Evolutionary conservation across 371 early-diverging fungal genomes (phyloP), one percentile per base, ranked within the genome.

Genomic region (Rhizopus sp.): DNA sequence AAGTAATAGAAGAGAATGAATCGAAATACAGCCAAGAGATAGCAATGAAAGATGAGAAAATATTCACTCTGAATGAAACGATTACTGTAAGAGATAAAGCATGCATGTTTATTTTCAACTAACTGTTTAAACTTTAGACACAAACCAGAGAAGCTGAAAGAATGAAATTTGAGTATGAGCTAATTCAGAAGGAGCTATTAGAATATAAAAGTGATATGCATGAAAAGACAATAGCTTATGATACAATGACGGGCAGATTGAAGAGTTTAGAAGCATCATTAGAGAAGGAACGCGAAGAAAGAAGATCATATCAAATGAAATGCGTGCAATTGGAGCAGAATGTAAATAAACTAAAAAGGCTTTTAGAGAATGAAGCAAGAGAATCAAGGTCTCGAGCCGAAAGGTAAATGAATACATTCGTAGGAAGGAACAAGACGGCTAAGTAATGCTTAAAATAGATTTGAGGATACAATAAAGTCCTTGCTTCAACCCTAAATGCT

Each of bases 301-400:
- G 35, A 7, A 62, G 62, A 42, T 44, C 17, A 6, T 38, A 31
- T 35, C 62, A 60, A 30, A 53, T 53, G 31, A 55, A 51, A 16
- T 49, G 63, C 6, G 10, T 38, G 3, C 62, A 64, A 23, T 16
- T 58, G 15, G 60, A 67, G 44, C 46, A 30, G 17, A 65, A 71
- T 30, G 45, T 64, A 37, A 57, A 60, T 29, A 47, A 50, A 48
- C 41, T 71, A 38, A 54, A 50, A 3, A 40, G 39, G 5, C 55
- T 71, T 12, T 48, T 71, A 2, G 53, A 65, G 42, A 45, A 49
- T 10, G 72, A 71, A 49, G 62, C 62, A 3, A 59, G 44, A 47
- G 72, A 71, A 37, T 54, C 72, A 30, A 59, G 55, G 44, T 50
- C 62, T 9, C 45, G 63, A 31, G 64, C 69, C 12, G 60, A 60